Evolutionary conservation across 345 rosid species (phyloP).

Genomic region (Ceriops decandra): DNA sequence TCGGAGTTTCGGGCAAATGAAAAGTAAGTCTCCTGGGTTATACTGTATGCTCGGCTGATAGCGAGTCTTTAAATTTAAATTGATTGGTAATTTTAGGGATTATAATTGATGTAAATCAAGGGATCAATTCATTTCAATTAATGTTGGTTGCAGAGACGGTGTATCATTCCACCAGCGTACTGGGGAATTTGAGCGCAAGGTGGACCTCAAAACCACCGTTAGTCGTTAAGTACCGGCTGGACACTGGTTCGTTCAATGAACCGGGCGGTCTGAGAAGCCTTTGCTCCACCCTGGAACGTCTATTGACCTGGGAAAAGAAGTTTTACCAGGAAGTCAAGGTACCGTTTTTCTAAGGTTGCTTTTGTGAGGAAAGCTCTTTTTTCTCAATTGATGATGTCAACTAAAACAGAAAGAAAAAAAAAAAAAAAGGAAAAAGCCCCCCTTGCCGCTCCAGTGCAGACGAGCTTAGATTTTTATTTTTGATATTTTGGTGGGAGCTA

Average conservation of each 20-base stretch:
- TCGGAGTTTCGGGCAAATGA: slow-evolving; percentile 80
- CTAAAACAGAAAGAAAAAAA: too few species aligned
- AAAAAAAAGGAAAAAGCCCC: too few species aligned
- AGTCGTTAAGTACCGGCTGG: slow-evolving; percentile 81
- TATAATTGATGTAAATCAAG: neutral
- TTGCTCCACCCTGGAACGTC: slow-evolving; percentile 76
- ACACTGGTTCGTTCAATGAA: slow-evolving; percentile 51
- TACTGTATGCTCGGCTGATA: too few species aligned
- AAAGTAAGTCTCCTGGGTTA: slow-evolving; percentile 42
- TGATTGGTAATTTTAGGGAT: neutral
- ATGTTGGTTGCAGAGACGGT: slow-evolving; percentile 65
- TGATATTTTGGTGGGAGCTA: too few species aligned
- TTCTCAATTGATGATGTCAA: too few species aligned
- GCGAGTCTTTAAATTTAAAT: neutral
- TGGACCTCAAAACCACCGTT: slow-evolving; percentile 97
- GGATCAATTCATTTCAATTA: neutral
- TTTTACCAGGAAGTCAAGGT: slow-evolving; percentile 94
- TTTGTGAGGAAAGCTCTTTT: too few species aligned
- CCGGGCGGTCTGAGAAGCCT: slow-evolving; percentile 71
- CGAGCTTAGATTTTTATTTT: too few species aligned
- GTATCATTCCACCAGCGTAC: slow-evolving; percentile 83
- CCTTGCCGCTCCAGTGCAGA: too few species aligned
- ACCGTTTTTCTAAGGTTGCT: neutral
- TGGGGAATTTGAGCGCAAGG: slow-evolving; percentile 84
- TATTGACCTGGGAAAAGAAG: slow-evolving; percentile 98